Evolutionary conservation across 108 stramenopile genomes (phyloP).

Genomic region (Bacterosira constricta): DNA sequence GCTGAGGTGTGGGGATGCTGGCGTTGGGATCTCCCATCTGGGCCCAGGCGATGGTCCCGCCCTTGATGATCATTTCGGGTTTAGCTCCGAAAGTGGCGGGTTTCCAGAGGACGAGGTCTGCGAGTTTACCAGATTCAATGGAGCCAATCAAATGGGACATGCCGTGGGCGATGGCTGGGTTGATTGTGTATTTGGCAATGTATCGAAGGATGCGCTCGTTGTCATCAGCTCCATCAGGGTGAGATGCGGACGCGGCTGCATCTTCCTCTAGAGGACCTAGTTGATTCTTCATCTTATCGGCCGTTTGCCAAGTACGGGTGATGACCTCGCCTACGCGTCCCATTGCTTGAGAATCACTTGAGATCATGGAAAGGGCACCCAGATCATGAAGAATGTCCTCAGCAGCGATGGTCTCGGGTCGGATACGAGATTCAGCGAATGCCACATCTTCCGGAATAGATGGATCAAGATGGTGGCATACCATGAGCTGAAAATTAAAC

Average conservation of each 20-base stretch:
- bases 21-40: slow-evolving; percentile 99
- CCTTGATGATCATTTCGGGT: slow-evolving; percentile 97
- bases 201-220: slow-evolving; percentile 94
- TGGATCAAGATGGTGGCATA: slow-evolving; percentile 92
- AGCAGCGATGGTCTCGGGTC: slow-evolving; percentile 97
- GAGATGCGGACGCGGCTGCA: slow-evolving; percentile 31
- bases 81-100: slow-evolving; percentile 95
- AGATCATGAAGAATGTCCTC: slow-evolving; percentile 98
- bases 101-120: slow-evolving; percentile 96
- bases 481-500: slow-evolving; percentile 77
- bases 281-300: slow-evolving; percentile 98
- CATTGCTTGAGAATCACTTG: slow-evolving; percentile 95
- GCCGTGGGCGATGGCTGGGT: slow-evolving; percentile 97
- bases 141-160: slow-evolving; percentile 93
- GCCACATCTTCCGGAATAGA: slow-evolving; percentile 96
- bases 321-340: slow-evolving; percentile 98
- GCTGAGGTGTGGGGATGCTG: slow-evolving; percentile 96
- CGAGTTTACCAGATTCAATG: slow-evolving; percentile 93
- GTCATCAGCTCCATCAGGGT: slow-evolving; percentile 71
- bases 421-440: slow-evolving; percentile 95
- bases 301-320: slow-evolving; percentile 97
- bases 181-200: slow-evolving; percentile 98
- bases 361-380: slow-evolving; percentile 96
- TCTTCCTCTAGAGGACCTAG: slow-evolving; percentile 89
- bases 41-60: slow-evolving; percentile 91